Evolutionary conservation across 148 eudicot genomes (phyloP).

Genomic region (Spergularia bocconei): DNA sequence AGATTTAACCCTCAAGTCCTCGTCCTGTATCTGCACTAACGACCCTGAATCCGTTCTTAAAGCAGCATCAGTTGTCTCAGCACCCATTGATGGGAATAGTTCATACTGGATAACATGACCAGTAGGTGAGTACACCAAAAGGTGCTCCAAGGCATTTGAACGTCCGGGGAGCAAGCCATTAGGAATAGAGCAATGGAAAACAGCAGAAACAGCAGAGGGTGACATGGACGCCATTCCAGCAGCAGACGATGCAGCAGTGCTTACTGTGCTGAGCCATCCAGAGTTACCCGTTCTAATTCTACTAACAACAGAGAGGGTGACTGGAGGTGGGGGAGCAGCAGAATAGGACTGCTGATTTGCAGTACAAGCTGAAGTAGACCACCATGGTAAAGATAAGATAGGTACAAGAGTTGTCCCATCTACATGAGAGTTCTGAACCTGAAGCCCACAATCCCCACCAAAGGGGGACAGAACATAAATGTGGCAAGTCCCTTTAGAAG

Average conservation of each 20-base stretch:
- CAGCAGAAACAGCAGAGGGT: conserved; percentile 75
- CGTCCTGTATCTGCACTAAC: conserved; percentile 58
- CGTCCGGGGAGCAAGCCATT: conserved; percentile 33
- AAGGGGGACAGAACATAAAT: conserved; percentile 80
- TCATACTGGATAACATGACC: conserved; percentile 89
- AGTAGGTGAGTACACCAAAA: conserved; percentile 83
- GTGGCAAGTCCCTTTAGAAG: conserved; percentile 94
- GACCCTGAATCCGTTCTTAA: conserved; percentile 46
- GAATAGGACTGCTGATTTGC: conserved; percentile 48
- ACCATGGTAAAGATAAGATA: conserved; percentile 74
- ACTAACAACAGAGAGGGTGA: conserved; percentile 74
- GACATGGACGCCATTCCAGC: conserved; percentile 70
- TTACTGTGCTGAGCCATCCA: conserved; percentile 91
- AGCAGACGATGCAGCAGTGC: conserved; percentile 92
- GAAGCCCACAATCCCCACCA: conserved; percentile 83
- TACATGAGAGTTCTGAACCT: conserved; percentile 45
- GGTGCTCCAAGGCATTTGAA: conserved; percentile 59
- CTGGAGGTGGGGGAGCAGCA: conserved; percentile 62
- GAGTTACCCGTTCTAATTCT: conserved; percentile 76
- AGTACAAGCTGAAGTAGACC: conserved; percentile 65
- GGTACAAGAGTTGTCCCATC: conserved; percentile 57
- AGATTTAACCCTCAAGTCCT: conserved; percentile 67
- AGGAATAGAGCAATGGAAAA: conserved; percentile 60
- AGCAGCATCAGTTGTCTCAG: conserved; percentile 52
- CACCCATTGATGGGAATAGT: conserved; percentile 62